Evolutionary conservation across 176 grass and related monocot species (phyloP).

Genomic region (Aegilops tauschii): DNA sequence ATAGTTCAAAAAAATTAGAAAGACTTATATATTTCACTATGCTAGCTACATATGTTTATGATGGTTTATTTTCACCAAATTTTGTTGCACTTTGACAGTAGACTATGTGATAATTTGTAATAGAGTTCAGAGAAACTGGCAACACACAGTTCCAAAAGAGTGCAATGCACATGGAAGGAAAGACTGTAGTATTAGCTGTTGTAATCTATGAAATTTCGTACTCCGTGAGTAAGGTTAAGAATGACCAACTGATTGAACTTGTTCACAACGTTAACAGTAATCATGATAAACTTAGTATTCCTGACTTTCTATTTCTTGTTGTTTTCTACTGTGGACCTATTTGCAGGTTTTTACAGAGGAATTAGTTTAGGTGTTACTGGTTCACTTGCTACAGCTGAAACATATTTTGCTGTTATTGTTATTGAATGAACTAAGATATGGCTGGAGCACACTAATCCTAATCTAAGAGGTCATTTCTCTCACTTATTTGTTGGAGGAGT

Average conservation of each 20-base stretch:
- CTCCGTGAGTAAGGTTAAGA: not conserved
- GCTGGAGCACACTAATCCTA: not conserved
- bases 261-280: not conserved
- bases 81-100: no score
- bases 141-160: not conserved
- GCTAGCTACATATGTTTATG: no score
- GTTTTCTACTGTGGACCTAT: not conserved
- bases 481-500: not conserved
- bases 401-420: not conserved
- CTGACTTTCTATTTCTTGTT: not conserved
- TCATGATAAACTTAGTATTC: not conserved
- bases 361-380: conserved; percentile 72
- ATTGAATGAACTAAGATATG: not conserved
- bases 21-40: no score
- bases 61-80: no score
- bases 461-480: not conserved
- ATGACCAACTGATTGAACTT: not conserved
- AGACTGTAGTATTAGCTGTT: not conserved
- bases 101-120: no score
- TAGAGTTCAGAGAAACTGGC: no score
- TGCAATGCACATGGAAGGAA: no score
- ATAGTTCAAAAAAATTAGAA: no score
- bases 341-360: conserved; percentile 84
- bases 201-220: not conserved
- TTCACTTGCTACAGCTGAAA: conserved; percentile 44